These are phyloP conservation scores for Fragaria iinumae DNA, from an alignment of 306 rosid species.

Conservation along the genomic window DNA sequence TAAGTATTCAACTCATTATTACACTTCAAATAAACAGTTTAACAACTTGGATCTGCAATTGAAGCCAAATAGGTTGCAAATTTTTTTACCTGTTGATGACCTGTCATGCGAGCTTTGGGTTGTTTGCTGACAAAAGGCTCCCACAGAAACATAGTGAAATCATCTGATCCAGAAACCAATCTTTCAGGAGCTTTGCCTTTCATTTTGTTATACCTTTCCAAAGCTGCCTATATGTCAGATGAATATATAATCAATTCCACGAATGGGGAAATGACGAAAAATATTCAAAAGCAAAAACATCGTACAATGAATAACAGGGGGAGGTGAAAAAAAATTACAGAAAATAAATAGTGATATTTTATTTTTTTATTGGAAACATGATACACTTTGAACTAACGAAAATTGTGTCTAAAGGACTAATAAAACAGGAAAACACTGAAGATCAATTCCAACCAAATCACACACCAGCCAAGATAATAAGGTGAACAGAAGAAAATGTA, in stretches of 20 bases:
- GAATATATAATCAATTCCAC: conserved; percentile 9
- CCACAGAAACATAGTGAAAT: conserved; percentile 96
- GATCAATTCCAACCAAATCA: not conserved
- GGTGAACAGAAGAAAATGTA: too few relatives aligned
- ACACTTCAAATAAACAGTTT: conserved; percentile 21
- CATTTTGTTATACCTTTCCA: conserved; percentile 84
- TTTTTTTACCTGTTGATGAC: conserved; percentile 81
- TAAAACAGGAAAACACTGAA: not conserved
- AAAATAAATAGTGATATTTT: not conserved
- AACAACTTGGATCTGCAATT: conserved; percentile 12
- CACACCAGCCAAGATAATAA: not conserved
- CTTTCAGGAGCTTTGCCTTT: conserved; percentile 87
- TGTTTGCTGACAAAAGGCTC: conserved; percentile 86
- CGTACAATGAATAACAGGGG: not conserved
- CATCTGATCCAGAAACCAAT: conserved; percentile 96
- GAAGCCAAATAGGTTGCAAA: not conserved
- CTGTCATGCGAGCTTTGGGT: conserved; percentile 89
- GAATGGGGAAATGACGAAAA: not conserved
- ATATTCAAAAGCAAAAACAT: not conserved
- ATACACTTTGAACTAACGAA: not conserved
- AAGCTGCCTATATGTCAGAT: conserved; percentile 61
- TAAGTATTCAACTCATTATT: not conserved
- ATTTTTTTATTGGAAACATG: not conserved
- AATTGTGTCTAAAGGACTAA: not conserved
- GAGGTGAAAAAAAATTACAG: not conserved